Percentiles rank a stretch among this genome's conserved stretches.
These are phyloP conservation scores for Volutella citrinella DNA, from an alignment of 2,329 filamentous ascomycete species.

Conservation along the genomic window DNA sequence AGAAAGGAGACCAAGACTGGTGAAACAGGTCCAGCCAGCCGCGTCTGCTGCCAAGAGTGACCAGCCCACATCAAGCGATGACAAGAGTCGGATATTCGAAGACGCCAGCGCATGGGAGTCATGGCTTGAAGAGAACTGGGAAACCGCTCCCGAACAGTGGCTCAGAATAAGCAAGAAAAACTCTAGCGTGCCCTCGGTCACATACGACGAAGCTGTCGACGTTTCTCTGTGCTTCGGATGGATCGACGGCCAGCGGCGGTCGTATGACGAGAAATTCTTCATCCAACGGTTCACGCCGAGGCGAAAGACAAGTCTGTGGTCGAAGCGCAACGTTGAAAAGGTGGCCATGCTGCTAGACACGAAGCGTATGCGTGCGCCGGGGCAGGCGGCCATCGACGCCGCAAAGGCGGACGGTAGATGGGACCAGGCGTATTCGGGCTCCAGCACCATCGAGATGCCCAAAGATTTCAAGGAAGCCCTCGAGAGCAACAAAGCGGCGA, in stretches of 20 bases:
- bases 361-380: conserved; percentile 47
- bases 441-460: conserved; percentile 44
- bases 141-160: conserved; percentile 36
- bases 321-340: conserved; percentile 55
- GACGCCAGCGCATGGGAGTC: conserved; percentile 13
- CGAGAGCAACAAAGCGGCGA: conserved; percentile 31
- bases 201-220: conserved; percentile 51
- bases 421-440: conserved; percentile 53
- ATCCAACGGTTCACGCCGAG: conserved; percentile 58
- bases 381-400: conserved; percentile 48
- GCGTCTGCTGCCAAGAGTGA: no score
- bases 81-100: conserved; percentile 12
- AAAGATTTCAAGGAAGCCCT: conserved; percentile 47
- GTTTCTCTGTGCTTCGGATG: conserved; percentile 59
- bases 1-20: no score
- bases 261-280: conserved; percentile 45
- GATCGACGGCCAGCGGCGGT: conserved; percentile 56
- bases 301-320: conserved; percentile 54
- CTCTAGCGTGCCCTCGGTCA: conserved; percentile 41
- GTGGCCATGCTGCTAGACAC: conserved; percentile 41
- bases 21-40: no score
- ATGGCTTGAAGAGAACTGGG: conserved; percentile 15
- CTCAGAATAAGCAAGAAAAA: conserved; percentile 48
- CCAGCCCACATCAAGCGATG: conserved; percentile 8
- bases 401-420: conserved; percentile 57